Percentiles rank a stretch among this genome's conserved stretches.
These are phyloP conservation scores for Geranium rotundifolium DNA, from an alignment of 345 rosid species.

Conservation along the genomic window DNA sequence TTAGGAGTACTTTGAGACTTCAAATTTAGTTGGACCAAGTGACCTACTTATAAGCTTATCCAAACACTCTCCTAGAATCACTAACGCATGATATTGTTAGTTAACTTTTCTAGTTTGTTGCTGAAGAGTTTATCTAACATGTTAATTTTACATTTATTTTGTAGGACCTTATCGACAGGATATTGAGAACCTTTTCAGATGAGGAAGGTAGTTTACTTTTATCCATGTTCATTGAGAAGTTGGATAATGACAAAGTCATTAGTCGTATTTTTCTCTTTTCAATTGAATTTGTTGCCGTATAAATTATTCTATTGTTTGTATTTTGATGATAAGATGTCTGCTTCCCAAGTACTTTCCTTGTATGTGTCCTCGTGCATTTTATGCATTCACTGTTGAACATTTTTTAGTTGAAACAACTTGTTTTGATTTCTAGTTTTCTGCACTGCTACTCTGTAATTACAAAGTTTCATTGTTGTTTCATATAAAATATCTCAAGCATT, in stretches of 20 bases:
- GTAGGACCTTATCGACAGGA: neutral
- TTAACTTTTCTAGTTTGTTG: neutral
- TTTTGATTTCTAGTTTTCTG: neutral
- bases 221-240: too few relatives aligned
- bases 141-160: neutral
- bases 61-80: too few relatives aligned
- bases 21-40: constrained; percentile 32
- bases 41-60: neutral
- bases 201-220: neutral
- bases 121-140: neutral
- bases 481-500: neutral
- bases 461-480: too few relatives aligned
- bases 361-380: neutral
- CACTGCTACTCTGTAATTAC: neutral
- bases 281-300: too few relatives aligned
- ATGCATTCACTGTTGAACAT: neutral
- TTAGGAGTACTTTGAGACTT: constrained; percentile 56
- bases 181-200: neutral
- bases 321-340: too few relatives aligned
- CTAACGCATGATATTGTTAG: neutral
- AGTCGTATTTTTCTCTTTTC: too few relatives aligned
- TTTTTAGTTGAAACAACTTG: neutral
- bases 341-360: neutral
- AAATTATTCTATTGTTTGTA: too few relatives aligned
- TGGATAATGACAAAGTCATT: too few relatives aligned